A percentile compares a stretch with the other conserved stretches of the same genome.
Conservation (phyloP, 2,329 filamentous ascomycete genomes). For the Fusarium drepaniforme region DNA sequence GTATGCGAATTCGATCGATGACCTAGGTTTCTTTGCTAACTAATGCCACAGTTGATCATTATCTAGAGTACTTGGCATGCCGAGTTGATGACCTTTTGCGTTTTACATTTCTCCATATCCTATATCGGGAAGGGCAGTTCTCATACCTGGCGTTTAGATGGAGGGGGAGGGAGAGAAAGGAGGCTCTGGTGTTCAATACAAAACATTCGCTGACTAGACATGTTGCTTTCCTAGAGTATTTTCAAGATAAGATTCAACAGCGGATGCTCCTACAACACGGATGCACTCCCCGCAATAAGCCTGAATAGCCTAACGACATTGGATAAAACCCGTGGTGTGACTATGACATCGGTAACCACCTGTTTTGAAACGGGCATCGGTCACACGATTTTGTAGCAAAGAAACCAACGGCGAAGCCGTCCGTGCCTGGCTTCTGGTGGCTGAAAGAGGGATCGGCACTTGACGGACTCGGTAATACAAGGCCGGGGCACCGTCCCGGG, state of each 20-base stretch:
- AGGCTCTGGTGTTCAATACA: neutral
- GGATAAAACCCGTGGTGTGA: neutral
- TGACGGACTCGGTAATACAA: neutral
- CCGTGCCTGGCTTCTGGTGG: neutral
- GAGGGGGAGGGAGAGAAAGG: neutral
- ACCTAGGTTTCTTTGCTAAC: neutral
- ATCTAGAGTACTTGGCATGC: constrained; percentile 2
- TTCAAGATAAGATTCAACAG: neutral
- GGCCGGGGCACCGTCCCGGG: neutral
- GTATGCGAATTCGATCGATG: constrained; percentile 51
- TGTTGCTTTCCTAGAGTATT: neutral
- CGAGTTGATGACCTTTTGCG: neutral
- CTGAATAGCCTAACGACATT: neutral
- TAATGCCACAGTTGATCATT: constrained; percentile 3
- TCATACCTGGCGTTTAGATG: constrained; percentile 5
- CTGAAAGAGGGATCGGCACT: neutral
- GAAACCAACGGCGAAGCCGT: neutral
- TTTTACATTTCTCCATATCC: neutral
- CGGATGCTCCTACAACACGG: neutral
- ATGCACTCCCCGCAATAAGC: neutral
- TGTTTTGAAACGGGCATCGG: neutral
- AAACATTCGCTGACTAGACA: neutral
- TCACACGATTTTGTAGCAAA: neutral
- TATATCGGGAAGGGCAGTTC: constrained; percentile 1
- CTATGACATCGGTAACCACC: neutral